Base-by-base conservation (phyloP, 164 flowering plant genomes). In the Aristolochia contorta region DNA sequence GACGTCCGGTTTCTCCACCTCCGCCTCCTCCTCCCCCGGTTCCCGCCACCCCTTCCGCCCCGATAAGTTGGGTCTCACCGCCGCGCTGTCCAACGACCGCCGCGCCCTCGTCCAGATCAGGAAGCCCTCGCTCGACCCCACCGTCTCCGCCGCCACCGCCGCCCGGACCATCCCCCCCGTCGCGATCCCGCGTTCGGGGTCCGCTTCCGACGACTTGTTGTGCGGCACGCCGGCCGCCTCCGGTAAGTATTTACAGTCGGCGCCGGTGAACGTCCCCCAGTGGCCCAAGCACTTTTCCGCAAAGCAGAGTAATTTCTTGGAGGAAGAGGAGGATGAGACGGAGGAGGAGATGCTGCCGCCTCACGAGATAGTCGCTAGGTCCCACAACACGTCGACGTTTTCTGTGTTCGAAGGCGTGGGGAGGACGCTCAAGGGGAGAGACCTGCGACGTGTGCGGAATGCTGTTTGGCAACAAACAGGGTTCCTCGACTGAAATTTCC, bases 361-460 rank as follows among this genome's bases (percentile, higher is more conserved):
- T 43, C 86, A 82, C 61, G 82, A 78, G 75, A 79, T 79, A 18
- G 82, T 79, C 49, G 83, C 82, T 23, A 71, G 78, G 64, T 74
- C 84, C 19, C 80, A 74, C 37, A 59, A 60, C 49, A 59, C n/a
- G n/a, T n/a, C 62, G 41, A 73, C 81, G 47, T 80, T 74, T 60
- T 83, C 87, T 43, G 82, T 83, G 62, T 72, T 83, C 27, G 87
- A 83, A 69, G 87, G 87, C n/a, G 82, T 64, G n/a, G 87, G 87
- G 2, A 60, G 87, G 72, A 83, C 87, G 19, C 79, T 83, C 43
- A 83, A 83, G 65, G 87, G 87, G 9, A 71, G 87, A 65, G 87
- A 83, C 67, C 69, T 83, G 54, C 70, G 82, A 4, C 62, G 77
- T 0, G 82, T 80, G 1, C 59, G 87, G 22, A 79, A 80, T 57